A percentile compares a stretch with the other conserved stretches of the same genome.
phyloP scores from a whole-genome alignment of 2,329 filamentous ascomycete genomes.

The Orbilia brochopaga region DNA sequence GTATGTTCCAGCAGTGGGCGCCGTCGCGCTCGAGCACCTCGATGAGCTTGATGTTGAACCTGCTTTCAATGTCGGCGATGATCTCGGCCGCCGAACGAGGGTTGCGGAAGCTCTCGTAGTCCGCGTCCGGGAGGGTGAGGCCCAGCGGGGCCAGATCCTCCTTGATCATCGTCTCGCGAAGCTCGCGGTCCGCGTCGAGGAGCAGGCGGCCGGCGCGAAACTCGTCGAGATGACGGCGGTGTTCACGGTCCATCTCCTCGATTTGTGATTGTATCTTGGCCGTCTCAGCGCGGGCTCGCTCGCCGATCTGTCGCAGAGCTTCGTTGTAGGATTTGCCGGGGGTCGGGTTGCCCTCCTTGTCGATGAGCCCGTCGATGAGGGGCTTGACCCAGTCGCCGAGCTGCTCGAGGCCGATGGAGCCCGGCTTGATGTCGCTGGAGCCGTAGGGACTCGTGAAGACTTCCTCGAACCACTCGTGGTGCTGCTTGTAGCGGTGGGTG shows the following conservation, averaged over 20 bases:
- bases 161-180: slow-evolving; percentile 23
- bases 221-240: slow-evolving; percentile 74
- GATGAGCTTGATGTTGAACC: slow-evolving; percentile 11
- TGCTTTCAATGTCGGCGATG: slow-evolving; percentile 28
- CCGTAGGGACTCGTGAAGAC: slow-evolving; percentile 88
- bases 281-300: slow-evolving; percentile 68
- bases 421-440: slow-evolving; percentile 80
- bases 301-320: slow-evolving; percentile 58
- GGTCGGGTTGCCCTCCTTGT: slow-evolving; percentile 34
- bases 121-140: slow-evolving; percentile 23
- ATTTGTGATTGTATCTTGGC: slow-evolving; percentile 79
- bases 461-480: slow-evolving; percentile 99
- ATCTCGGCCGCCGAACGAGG: slow-evolving; percentile 24
- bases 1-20: slow-evolving; percentile 28
- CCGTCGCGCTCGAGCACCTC: slow-evolving; percentile 27
- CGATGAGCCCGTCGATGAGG: slow-evolving; percentile 26
- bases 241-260: slow-evolving; percentile 78
- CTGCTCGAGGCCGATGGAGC: slow-evolving; percentile 57
- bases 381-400: slow-evolving; percentile 44
- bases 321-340: slow-evolving; percentile 51
- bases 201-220: slow-evolving; percentile 58
- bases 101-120: slow-evolving; percentile 18
- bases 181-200: slow-evolving; percentile 27
- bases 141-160: slow-evolving; percentile 27
- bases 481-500: slow-evolving; percentile 83